Evolutionary conservation across 345 rosid species (phyloP), one percentile per base, ranked within the genome.

Genomic region (Heritiera littoralis): DNA sequence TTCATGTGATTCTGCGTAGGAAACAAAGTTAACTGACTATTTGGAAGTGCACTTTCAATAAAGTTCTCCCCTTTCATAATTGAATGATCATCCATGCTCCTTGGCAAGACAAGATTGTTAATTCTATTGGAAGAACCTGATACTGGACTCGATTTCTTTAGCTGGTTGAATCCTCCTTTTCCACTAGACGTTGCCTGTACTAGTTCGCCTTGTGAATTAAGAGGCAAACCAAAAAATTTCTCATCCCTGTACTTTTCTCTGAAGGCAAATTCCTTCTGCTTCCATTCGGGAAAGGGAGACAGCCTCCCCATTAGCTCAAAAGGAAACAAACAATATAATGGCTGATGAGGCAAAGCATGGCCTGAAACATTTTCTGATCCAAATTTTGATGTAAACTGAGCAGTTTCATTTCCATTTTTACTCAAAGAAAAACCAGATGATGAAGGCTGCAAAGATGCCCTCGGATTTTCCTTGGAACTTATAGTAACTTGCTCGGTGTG

Each of bases 191-290:
- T 83, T 78, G 65, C 77, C 59, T 82, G 88, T 35, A 86, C 85
- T 40, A 91, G 88, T 72, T 83, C 89, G 77, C 93, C 95, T 51
- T 84, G 89, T 68, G 91, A 82, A 86, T 89, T 85, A n/a, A 91
- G 91, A 74, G 93, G 93, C 81, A 86, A 76, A 13, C 89, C 87
- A 43, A 66, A 66, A 81, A 82, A 75, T 32, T 75, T 79, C 59
- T 80, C 89, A 66, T 81, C 78, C 18, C 68, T 71, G 72, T 81
- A 46, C 79, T 68, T 86, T 63, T 85, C 83, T 75, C 80, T 74
- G 11, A 79, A 72, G 73, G 80, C 76, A 79, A 75, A 77, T 35
- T 78, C 43, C 51, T 78, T 83, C 52, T 80, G 83, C 55, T 78
- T 88, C 84, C 83, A 72, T 61, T 81, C 86, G 18, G 78, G 78